Evolutionary conservation across 768 basidiomycete species (phyloP), one percentile per base, ranked within the genome.

Genomic region (Amanita muscaria): DNA sequence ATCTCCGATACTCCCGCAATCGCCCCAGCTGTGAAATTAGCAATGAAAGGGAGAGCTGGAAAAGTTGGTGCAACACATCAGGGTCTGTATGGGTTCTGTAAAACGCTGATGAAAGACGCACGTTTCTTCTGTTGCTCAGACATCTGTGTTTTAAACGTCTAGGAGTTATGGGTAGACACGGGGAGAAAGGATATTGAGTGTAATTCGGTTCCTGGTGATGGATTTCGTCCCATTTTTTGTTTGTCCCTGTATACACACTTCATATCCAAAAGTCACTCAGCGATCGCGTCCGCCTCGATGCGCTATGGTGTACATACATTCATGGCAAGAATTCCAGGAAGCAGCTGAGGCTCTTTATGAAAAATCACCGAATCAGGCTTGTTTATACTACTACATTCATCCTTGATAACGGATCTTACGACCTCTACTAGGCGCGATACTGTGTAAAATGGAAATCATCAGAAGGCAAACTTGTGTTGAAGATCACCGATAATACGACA

Each of bases 1-100:
- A 86, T 85, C 59, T 84, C 81, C 3, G 84, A 83, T 51, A 88
- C 78, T 46, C 94, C 94, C 51, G 96, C 96, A 55, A 98, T 92
- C 4, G 94, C 96, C 36, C 96, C 96, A 1, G 94, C 92, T 1
- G 83, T 76, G 58, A 99, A 98, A 57, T 88, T 96, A 51, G 91
- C 87, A 45, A 76, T 57, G 65, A 91, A 91, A 1, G 88, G 88
- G 37, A 90, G 72, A 22, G 88, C 88, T 91, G 48, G 34, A 31
- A 27, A 3, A 18, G 8, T 12, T 48, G 42, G 35, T 34, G n/a
- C n/a, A n/a, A n/a, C 41, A 45, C 15, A 29, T 15, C 9, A 22
- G 30, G 15, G 44, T 46, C 16, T 12, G n/a, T 3, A 8, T 19
- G 36, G 36, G 35, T 36, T 16, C 15, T 30, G 31, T 16, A 21